Base-by-base conservation (phyloP, 2,329 filamentous ascomycete genomes). In the Neofusicoccum parvum region DNA sequence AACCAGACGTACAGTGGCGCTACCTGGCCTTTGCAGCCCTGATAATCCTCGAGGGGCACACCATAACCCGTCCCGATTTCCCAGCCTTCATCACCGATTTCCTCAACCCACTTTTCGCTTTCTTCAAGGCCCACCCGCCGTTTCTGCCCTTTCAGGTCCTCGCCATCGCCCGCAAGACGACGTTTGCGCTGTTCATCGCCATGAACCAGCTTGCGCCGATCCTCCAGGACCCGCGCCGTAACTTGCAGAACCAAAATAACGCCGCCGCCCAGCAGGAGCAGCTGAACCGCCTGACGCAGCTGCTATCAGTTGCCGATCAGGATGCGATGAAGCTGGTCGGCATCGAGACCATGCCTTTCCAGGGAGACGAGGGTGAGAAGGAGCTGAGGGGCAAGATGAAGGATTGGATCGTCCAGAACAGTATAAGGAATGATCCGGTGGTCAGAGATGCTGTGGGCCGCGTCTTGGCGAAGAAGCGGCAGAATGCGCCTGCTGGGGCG, bases 381-480 rank as follows among this genome's bases (percentile, higher is more conserved):
- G 87, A 87, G 66, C 79, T 96, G 72, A 86, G 88, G 68, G 84
- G 85, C 46, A 91, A 90, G 72, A 86, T 97, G 79, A 91, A 89
- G 78, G 92, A 95, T 72, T 96, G 92, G 85, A 81, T 98, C 70
- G 88, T 97, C 59, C 88, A 96, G 76, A 96, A 96, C 74, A 94
- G 89, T 14, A 90, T 96, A 67, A 85, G 88, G 69, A 87, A 86
- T 54, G 91, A 94, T 77, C 89, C 89, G 0, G 92, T 94, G 79
- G 94, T 98, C 9, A 86, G 89, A 70, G 89, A 92, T 76, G 93
- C 93, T 0, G 83, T 97, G 70, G 88, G 88, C 27, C 85, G 83
- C 66, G 88, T 88, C 34, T 79, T 94, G 65, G 84, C 86, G 74
- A 87, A 84, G 73, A 80, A 87, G 70, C 84, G 89, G 69, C 76